Evolutionary conservation across 257 asterid species (phyloP), one percentile per base, ranked within the genome.

Genomic region (Penstemon newberryi): DNA sequence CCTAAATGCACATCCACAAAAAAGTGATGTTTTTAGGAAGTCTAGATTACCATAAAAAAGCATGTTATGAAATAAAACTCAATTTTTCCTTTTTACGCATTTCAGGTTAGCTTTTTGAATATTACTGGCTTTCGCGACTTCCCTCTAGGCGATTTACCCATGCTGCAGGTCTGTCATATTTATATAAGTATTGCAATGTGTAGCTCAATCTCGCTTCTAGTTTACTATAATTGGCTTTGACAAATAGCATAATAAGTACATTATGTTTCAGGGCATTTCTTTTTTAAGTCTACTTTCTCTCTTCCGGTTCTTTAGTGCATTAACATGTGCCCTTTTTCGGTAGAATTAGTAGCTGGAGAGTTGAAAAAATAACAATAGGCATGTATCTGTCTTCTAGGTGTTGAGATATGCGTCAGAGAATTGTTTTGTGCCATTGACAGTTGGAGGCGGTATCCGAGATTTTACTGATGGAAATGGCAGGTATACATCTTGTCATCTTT

Each of bases 61-160:
- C 38, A 63, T 8, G 9, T 42, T 9, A 47, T 9, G 61, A 53
- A 36, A 50, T 38, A 3, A 15, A 65, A 43, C 36, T 57, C 19
- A 56, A 54, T 12, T 54, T 45, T 73, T 58, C 25, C 53, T 51
- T 55, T 44, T 45, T 63, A 5, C 71, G 37, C 67, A 39, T 74
- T 79, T 56, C 90, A 93, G 99, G 82, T 93, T 72, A 93, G 97
- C 73, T 93, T 93, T 78, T 73, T 93, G 76, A 93, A 93, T 74
- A 93, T 93, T 74, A 93, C 99, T 44, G 99, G 96, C 72, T 93
- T 85, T 80, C 95, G 99, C 1, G 96, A 90, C 85, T 93, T 93
- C 66, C 99, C 99, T 63, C 90, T 93, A 37, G 99, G 96, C 3
- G 97, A 93, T 77, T 78, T 93, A 76, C 99, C 97, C 33, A 93